Base-by-base conservation (phyloP, 75 land plant species). In the Larix kaempferi region DNA sequence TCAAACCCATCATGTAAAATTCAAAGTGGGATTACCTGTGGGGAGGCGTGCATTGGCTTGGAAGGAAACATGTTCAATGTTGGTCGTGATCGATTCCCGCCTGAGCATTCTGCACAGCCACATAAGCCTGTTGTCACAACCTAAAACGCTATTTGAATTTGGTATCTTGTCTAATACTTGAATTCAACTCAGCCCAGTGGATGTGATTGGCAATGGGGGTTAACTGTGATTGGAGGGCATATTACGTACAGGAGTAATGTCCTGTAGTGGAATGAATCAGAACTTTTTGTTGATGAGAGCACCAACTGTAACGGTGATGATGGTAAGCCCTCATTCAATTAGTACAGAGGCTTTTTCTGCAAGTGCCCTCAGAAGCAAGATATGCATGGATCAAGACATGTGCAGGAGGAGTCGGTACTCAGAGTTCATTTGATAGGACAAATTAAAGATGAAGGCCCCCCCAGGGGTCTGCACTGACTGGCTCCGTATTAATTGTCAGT, bases 61-160 rank as follows among this genome's bases (percentile, higher is more conserved):
- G 92, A 90, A 5, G 92, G 92, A 80, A 90, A 90, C 59, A 90
- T 90, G 79, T 90, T 90, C 72, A 90, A 52, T 71, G 89, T 90
- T 35, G 88, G 88, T 33, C 83, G 88, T 37, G 85, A 80, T 67
- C 62, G 62, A 23, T 22, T 60, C 23, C 83, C 82, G 2, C 80
- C 86, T 3, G 80, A 80, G 74, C 33, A 75, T 77, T 75, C 84
- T 83, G 84, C 77, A 83, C 39, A 79, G 19, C 3, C 11, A 49
- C 10, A 49, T 49, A 49, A 49, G 54, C 54, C 54, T 49, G 54
- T 49, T 39, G 22, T 39, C 52, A 69, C n/a, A 39, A 41, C n/a
- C 23, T 41, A 39, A 41, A 69, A 69, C 41, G 13, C 49, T 67
- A 39, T 6, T 49, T 10, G 54, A 49, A 49, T 10, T 49, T 11